Evolutionary conservation across 129 eudicot genomes (phyloP).

Genomic region (Artemisia argyi): DNA sequence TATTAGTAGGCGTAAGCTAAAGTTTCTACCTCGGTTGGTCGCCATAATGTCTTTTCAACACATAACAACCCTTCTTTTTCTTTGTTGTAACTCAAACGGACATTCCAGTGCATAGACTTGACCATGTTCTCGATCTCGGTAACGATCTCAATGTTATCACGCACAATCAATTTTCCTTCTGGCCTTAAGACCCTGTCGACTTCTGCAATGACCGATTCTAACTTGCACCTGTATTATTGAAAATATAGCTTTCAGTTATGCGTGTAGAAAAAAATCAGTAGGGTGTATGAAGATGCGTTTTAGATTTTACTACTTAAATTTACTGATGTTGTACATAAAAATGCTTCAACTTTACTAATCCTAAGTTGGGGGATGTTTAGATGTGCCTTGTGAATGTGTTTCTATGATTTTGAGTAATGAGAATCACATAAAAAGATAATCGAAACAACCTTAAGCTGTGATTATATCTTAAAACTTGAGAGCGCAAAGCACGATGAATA

Average conservation of each 20-base stretch:
- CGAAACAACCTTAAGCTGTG: too few relatives aligned
- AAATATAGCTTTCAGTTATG: too few relatives aligned
- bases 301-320: neutral
- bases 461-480: too few relatives aligned
- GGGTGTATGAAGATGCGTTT: too few relatives aligned
- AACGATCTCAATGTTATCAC: constrained; percentile 50
- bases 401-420: too few relatives aligned
- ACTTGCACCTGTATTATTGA: constrained; percentile 47
- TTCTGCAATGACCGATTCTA: constrained; percentile 57
- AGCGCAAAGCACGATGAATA: too few relatives aligned
- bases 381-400: too few relatives aligned
- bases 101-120: constrained; percentile 60
- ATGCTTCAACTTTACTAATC: neutral
- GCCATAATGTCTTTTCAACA: constrained; percentile 53
- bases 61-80: constrained; percentile 51
- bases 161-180: constrained; percentile 49
- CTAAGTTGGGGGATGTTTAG: neutral
- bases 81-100: constrained; percentile 37
- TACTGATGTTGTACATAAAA: neutral
- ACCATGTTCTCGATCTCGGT: constrained; percentile 52
- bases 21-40: constrained; percentile 58
- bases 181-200: constrained; percentile 64
- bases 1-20: constrained; percentile 24
- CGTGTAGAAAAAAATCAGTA: too few relatives aligned
- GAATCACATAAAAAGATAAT: too few relatives aligned